Evolutionary conservation across 1,284 basidiomycete genomes (phyloP).

Genomic region (Golubevia pallescens): DNA sequence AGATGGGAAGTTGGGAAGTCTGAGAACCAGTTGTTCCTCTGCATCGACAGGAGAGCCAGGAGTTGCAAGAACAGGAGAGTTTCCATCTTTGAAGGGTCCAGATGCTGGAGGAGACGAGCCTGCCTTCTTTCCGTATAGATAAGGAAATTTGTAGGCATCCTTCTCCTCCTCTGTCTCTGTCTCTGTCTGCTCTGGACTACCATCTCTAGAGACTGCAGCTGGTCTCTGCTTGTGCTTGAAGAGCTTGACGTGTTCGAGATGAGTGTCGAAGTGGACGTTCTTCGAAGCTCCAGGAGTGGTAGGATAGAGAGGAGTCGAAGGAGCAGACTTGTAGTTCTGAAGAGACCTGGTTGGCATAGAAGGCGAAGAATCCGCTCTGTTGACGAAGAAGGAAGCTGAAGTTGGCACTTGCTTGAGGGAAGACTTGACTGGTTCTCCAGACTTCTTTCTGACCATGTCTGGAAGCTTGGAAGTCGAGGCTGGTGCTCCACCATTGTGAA

Average conservation of each 20-base stretch:
- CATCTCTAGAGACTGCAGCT: constrained; percentile 85
- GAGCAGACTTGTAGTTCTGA: constrained; percentile 17
- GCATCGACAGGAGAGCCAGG: constrained; percentile 15
- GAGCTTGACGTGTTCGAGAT: constrained; percentile 85
- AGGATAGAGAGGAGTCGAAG: constrained; percentile 67
- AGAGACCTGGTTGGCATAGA: constrained; percentile 42
- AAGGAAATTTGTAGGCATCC: constrained; percentile 69
- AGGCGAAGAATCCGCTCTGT: constrained; percentile 60
- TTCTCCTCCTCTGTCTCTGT: constrained; percentile 73
- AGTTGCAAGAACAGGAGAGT: constrained; percentile 1
- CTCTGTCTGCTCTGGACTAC: constrained; percentile 83
- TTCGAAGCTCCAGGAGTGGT: constrained; percentile 75
- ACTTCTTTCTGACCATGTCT: constrained; percentile 79
- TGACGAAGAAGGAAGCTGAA: constrained; percentile 68
- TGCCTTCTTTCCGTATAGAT: constrained; percentile 66
- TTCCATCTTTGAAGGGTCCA: not conserved
- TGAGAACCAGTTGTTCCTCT: constrained; percentile 65
- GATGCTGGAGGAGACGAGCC: constrained; percentile 5
- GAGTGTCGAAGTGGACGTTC: constrained; percentile 87
- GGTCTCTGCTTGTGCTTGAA: constrained; percentile 94
- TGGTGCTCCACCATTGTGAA: constrained; percentile 9
- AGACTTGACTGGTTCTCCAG: constrained; percentile 87
- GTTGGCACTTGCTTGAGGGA: constrained; percentile 77
- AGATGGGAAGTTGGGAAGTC: constrained; percentile 69
- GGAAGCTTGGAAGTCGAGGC: constrained; percentile 22